Percentiles rank a stretch among this genome's conserved stretches.
Conservation (phyloP, 2,329 filamentous ascomycete genomes). For the Hypoxylon sp. region DNA sequence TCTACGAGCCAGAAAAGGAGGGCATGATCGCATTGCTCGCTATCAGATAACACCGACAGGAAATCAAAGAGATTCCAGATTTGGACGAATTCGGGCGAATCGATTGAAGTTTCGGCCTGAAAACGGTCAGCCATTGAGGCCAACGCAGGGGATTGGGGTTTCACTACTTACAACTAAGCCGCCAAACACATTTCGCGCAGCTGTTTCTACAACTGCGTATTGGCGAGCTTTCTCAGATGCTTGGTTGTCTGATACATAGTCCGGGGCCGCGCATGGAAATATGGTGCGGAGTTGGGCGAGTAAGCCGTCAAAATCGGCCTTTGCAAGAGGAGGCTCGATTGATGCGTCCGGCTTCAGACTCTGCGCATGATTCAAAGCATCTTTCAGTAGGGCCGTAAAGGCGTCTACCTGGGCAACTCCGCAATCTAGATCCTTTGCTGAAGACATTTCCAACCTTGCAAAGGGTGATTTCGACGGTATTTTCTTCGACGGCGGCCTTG, state of each 20-base stretch:
- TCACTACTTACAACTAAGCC: slow-evolving; percentile 75
- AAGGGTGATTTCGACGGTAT: background rate
- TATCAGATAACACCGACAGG: slow-evolving; percentile 87
- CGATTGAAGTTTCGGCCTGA: slow-evolving; percentile 80
- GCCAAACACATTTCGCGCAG: slow-evolving; percentile 84
- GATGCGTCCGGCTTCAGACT: slow-evolving; percentile 68
- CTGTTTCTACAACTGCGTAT: slow-evolving; percentile 83
- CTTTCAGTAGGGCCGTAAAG: slow-evolving; percentile 66
- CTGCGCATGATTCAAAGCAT: slow-evolving; percentile 70
- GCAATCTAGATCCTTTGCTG: slow-evolving; percentile 59
- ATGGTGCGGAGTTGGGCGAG: slow-evolving; percentile 59
- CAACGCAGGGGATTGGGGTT: background rate
- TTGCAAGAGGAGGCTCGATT: slow-evolving; percentile 81
- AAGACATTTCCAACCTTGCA: slow-evolving; percentile 59
- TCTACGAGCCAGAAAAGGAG: slow-evolving; percentile 92
- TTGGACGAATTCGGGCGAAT: slow-evolving; percentile 80
- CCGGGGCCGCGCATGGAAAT: slow-evolving; percentile 54
- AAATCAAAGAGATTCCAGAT: slow-evolving; percentile 97
- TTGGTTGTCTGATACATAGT: slow-evolving; percentile 45
- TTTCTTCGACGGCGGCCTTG: slow-evolving; percentile 10
- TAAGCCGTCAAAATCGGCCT: slow-evolving; percentile 71
- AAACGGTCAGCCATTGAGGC: slow-evolving; percentile 50
- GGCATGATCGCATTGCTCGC: slow-evolving; percentile 80
- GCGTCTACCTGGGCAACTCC: slow-evolving; percentile 66
- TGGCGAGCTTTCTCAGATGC: slow-evolving; percentile 64